Evolutionary conservation across 2,329 filamentous ascomycete species (phyloP).

Genomic region (Colletotrichum godetiae): DNA sequence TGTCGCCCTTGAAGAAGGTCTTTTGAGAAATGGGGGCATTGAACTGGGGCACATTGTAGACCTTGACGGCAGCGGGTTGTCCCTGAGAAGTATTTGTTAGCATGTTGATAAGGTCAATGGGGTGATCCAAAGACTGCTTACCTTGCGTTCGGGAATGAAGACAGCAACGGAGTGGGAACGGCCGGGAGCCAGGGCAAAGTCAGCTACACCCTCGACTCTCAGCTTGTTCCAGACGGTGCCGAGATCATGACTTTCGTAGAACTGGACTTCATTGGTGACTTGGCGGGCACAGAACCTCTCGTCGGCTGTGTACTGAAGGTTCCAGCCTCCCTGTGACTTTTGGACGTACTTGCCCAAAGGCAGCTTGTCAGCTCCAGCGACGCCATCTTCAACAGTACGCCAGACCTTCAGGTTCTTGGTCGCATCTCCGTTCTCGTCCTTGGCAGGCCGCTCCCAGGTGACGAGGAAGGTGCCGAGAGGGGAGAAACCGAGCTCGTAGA

Average conservation of each 20-base stretch:
- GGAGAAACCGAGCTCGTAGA: slow-evolving; percentile 96
- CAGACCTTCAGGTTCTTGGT: slow-evolving; percentile 98
- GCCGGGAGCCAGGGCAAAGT: slow-evolving; percentile 91
- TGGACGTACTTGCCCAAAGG: slow-evolving; percentile 93
- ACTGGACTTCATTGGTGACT: slow-evolving; percentile 98
- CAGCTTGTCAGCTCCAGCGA: slow-evolving; percentile 72
- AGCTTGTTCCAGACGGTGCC: slow-evolving; percentile 94
- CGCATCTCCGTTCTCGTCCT: slow-evolving; percentile 93
- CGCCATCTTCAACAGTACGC: slow-evolving; percentile 79
- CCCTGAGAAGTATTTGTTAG: slow-evolving; percentile 66
- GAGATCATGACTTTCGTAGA: slow-evolving; percentile 90
- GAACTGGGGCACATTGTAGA: slow-evolving; percentile 94
- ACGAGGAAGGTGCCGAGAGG: slow-evolving; percentile 92
- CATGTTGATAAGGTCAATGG: neutral
- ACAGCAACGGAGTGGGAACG: slow-evolving; percentile 93
- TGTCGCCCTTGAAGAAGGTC: slow-evolving; percentile 99
- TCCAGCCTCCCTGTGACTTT: slow-evolving; percentile 96
- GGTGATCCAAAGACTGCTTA: slow-evolving; percentile 50
- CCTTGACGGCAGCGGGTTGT: slow-evolving; percentile 91
- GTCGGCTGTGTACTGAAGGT: slow-evolving; percentile 94
- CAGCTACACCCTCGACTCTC: slow-evolving; percentile 87
- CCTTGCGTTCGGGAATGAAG: slow-evolving; percentile 96
- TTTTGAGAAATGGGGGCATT: slow-evolving; percentile 88
- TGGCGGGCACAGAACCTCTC: slow-evolving; percentile 92
- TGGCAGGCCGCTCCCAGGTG: slow-evolving; percentile 93